Percentiles rank a stretch among this genome's conserved stretches.
These are phyloP conservation scores for Hypoxylon sp. DNA, from an alignment of 2,329 filamentous ascomycete species.

Conservation along the genomic window DNA sequence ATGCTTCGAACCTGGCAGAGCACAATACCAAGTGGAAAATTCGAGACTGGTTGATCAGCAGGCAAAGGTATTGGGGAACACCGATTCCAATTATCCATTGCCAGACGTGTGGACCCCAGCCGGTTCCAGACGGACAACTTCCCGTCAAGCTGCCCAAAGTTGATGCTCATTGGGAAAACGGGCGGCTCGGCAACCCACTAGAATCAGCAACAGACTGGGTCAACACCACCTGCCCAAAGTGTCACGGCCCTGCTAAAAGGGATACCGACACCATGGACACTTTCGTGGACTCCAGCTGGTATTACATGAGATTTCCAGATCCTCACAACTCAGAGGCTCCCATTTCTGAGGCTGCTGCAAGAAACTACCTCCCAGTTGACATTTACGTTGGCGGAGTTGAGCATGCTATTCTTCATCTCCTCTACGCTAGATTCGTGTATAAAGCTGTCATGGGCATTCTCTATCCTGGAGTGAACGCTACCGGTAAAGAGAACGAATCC, in stretches of 20 bases:
- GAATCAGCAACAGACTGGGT: conserved; percentile 80
- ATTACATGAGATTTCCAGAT: conserved; percentile 86
- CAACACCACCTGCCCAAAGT: conserved; percentile 81
- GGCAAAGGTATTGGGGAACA: conserved; percentile 93
- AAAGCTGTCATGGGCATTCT: conserved; percentile 80
- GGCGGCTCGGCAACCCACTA: conserved; percentile 82
- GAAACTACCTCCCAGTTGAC: conserved; percentile 79
- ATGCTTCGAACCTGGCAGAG: conserved; percentile 69
- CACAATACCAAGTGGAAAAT: conserved; percentile 82
- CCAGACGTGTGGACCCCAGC: conserved; percentile 79
- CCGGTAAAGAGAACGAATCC: conserved; percentile 47
- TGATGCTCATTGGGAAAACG: conserved; percentile 76
- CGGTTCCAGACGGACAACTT: conserved; percentile 81
- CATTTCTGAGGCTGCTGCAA: conserved; percentile 72
- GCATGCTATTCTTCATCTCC: conserved; percentile 89
- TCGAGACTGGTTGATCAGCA: conserved; percentile 90
- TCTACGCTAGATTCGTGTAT: conserved; percentile 91
- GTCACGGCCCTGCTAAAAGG: conserved; percentile 77
- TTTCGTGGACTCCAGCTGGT: conserved; percentile 96
- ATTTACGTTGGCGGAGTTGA: conserved; percentile 92
- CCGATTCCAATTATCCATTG: conserved; percentile 93
- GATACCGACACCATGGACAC: conserved; percentile 98
- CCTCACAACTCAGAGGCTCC: conserved; percentile 73
- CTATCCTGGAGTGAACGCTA: conserved; percentile 58
- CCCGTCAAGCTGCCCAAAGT: conserved; percentile 82